Percentiles rank a stretch among this genome's conserved stretches.
Evolutionary conservation across 2,329 filamentous ascomycete genomes (phyloP).

Genomic region (Beauveria sp.): DNA sequence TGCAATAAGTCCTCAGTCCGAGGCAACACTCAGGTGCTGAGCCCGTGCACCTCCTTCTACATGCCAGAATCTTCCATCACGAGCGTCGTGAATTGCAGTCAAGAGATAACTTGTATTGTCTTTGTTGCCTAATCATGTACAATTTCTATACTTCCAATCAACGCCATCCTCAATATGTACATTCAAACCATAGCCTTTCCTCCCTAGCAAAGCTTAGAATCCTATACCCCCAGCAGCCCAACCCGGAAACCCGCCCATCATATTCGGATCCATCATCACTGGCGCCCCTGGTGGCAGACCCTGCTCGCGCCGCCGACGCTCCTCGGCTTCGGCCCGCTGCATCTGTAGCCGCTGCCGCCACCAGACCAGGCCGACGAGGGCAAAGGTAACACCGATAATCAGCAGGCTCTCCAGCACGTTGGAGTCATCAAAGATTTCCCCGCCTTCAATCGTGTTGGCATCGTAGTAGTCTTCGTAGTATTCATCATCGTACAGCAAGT

Average conservation of each 20-base stretch:
- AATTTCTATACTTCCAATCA: neutral
- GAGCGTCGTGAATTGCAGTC: neutral
- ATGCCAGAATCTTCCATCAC: neutral
- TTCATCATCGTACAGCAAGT: conserved; percentile 55
- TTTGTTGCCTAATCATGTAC: neutral
- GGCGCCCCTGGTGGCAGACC: conserved; percentile 21
- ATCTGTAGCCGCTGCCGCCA: conserved; percentile 68
- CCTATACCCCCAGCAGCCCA: conserved; percentile 31
- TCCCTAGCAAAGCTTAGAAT: conserved; percentile 15
- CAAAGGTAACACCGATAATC: conserved; percentile 69
- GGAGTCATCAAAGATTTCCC: conserved; percentile 64
- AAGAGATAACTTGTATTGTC: neutral
- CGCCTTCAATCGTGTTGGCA: conserved; percentile 42
- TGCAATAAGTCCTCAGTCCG: too few species aligned
- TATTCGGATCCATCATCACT: conserved; percentile 16
- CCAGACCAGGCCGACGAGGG: conserved; percentile 71
- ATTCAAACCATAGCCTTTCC: neutral
- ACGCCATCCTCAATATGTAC: conserved; percentile 3
- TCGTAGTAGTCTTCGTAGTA: conserved; percentile 48
- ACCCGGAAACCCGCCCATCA: conserved; percentile 23
- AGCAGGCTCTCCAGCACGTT: conserved; percentile 77
- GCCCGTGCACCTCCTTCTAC: too few species aligned
- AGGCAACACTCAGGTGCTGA: too few species aligned
- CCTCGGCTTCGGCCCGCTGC: conserved; percentile 33
- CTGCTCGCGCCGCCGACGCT: conserved; percentile 25